Evolutionary conservation across 2,329 filamentous ascomycete species (phyloP).

Genomic region (Fusarium fujikuroi): DNA sequence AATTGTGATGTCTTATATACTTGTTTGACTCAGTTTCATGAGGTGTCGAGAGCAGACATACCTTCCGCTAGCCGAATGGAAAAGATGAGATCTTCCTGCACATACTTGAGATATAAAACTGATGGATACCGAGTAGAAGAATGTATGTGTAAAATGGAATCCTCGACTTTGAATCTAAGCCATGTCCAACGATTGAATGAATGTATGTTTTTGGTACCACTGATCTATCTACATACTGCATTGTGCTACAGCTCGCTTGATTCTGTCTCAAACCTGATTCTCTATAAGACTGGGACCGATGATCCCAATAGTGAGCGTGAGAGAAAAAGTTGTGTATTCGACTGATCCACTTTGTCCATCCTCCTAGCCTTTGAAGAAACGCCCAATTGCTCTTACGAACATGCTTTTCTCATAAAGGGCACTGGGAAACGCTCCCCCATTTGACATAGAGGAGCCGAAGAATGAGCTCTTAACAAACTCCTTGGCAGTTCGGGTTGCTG

Average conservation of each 20-base stretch:
- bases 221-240: background rate
- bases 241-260: background rate
- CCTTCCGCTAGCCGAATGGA: no score
- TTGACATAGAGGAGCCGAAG: no score
- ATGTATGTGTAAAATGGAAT: background rate
- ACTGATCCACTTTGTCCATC: background rate
- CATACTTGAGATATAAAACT: no score
- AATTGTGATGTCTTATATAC: no score
- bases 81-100: no score
- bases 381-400: background rate
- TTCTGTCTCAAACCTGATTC: background rate
- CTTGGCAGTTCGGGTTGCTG: background rate
- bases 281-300: background rate
- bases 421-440: no score
- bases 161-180: rapidly evolving
- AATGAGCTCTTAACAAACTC: background rate
- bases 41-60: no score
- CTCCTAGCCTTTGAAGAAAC: no score
- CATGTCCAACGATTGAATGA: no score
- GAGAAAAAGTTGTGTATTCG: background rate
- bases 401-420: rapidly evolving
- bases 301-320: no score
- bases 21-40: no score
- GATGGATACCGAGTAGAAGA: no score
- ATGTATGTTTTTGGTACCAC: background rate